Evolutionary conservation across 192 early-diverging fungal species (phyloP).

Genomic region (Mortierella alpina): DNA sequence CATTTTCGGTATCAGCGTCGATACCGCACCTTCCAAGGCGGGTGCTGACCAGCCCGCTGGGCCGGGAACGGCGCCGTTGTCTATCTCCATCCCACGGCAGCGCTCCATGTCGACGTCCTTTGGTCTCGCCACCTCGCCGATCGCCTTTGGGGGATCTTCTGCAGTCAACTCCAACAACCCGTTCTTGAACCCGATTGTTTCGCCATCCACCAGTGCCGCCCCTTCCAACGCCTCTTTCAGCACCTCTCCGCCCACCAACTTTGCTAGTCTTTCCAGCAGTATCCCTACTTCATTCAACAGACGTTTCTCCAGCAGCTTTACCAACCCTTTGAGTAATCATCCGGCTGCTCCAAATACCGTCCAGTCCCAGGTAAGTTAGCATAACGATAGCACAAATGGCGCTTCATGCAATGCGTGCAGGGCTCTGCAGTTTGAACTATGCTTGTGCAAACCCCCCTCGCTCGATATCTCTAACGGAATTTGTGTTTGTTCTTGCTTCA

Average conservation of each 20-base stretch:
- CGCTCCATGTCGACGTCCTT: slow-evolving; percentile 41
- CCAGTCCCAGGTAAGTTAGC: neutral
- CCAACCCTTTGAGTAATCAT: slow-evolving; percentile 23
- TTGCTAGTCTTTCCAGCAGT: slow-evolving; percentile 12
- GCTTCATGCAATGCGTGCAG: too few species aligned
- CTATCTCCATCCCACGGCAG: slow-evolving; percentile 19
- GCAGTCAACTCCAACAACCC: neutral
- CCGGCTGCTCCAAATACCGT: neutral
- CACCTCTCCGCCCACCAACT: slow-evolving; percentile 14
- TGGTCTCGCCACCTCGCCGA: slow-evolving; percentile 21
- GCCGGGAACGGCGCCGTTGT: slow-evolving; percentile 3
- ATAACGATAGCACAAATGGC: neutral
- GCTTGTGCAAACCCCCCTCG: neutral
- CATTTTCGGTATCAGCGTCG: neutral
- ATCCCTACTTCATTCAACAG: slow-evolving; percentile 20
- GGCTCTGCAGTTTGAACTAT: too few species aligned
- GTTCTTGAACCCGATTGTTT: neutral
- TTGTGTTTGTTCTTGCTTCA: neutral
- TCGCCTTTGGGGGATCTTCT: neutral
- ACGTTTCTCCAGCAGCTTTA: slow-evolving; percentile 35
- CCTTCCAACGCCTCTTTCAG: neutral
- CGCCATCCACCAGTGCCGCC: slow-evolving; percentile 1
- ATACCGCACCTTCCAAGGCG: neutral
- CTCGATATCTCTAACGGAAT: too few species aligned
- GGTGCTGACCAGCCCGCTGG: neutral